Percentiles rank a stretch among this genome's conserved stretches.
Conservation (phyloP, 2,329 filamentous ascomycete species). For the Cordyceps javanica region DNA sequence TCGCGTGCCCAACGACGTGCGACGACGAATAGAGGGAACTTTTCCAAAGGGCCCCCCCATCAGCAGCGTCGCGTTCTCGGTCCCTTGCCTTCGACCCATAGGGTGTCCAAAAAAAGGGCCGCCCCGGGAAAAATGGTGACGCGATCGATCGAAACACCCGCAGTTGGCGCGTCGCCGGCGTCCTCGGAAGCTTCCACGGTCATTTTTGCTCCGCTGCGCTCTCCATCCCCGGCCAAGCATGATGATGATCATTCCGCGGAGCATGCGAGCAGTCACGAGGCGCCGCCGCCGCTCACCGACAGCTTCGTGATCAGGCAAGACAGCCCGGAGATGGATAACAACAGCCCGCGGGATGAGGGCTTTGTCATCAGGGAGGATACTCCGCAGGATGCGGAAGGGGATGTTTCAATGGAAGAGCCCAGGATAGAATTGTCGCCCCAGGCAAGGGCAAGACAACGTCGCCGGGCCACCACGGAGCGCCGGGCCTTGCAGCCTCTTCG, state of each 20-base stretch:
- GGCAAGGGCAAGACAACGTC: neutral
- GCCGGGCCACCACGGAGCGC: neutral
- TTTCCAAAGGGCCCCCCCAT: neutral
- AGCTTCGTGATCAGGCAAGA: neutral
- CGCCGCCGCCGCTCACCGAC: neutral
- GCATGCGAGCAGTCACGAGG: neutral
- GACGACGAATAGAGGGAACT: neutral
- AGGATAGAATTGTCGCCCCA: neutral
- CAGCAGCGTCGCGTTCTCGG: constrained; percentile 1
- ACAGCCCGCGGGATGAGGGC: neutral
- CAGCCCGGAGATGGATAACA: too few species aligned
- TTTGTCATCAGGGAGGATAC: neutral
- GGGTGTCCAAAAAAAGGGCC: neutral
- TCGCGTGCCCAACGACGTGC: neutral
- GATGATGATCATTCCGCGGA: neutral
- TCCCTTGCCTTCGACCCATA: neutral
- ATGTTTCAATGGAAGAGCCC: neutral
- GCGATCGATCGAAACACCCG: neutral
- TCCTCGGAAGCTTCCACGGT: neutral
- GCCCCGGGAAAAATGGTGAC: neutral
- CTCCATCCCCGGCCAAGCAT: too few species aligned
- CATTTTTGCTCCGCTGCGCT: neutral
- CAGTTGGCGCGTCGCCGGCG: neutral
- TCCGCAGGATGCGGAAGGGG: neutral
- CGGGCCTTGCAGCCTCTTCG: neutral